Base-by-base conservation (phyloP, 805 yeast genomes). In the Candida nemodendra region DNA sequence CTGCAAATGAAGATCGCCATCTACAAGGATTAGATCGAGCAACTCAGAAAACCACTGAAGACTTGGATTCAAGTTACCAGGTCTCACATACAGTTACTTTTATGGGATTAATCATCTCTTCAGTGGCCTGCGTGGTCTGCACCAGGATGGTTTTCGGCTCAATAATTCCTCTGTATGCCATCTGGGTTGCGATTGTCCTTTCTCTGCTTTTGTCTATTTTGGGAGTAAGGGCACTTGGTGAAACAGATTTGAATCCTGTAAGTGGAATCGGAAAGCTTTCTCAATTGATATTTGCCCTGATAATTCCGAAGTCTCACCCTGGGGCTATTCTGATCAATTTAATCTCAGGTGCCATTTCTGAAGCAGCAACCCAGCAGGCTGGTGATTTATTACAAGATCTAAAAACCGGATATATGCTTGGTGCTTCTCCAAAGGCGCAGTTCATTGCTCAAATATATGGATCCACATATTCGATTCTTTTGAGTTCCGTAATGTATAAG, bases 321-420 rank as follows among this genome's bases (percentile, higher is more conserved):
- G 89, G 95, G 2, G 77, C 88, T 9, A 87, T 93, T 4, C 65
- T 91, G 27, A 79, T 88, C 30, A 93, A 91, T 56, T 67, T 91
- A 33, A 84, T 91, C 1, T 96, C 97, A 4, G 99, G 99, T 13
- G 99, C 96, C 11, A 81, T 91, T 28, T 95, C 98, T 1, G 99
- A 91, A 65, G 97, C 98, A 0, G 98, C 98, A 7, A 96, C 99
- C 2, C 98, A 93, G 65, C 99, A 91, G 64, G 97, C 98, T 2
- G 98, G 99, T 21, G 99, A 91, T 63, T 69, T 91, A 56, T 86
- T 93, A 95, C 99, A 91, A 66, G 98, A 93, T 64, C 69, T 91
- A 50, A 93, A 93, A 59, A 90, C 99, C 0, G 98, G 98, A 0
- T 91, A 86, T 61, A 62, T 91, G 36, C 55, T 91, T 2, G 95